Conservation (phyloP, 2,329 filamentous ascomycete genomes). For the Lasiodiplodia theobromae region DNA sequence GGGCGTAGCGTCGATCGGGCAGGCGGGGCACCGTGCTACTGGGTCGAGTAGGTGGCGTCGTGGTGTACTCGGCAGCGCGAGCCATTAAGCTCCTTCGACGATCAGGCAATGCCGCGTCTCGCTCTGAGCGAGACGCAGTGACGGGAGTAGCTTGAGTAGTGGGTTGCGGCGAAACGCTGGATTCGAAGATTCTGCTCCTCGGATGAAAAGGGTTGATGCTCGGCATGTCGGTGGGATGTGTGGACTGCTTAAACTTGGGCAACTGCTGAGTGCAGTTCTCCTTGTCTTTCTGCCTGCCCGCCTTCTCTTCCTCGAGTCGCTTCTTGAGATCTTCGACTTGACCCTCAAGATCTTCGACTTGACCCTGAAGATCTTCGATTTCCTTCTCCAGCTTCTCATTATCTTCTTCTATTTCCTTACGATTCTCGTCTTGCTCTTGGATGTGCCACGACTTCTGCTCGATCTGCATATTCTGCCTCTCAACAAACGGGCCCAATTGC, state of each 20-base stretch:
- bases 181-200: no score
- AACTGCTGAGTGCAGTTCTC: neutral
- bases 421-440: no score
- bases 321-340: neutral
- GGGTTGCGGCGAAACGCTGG: no score
- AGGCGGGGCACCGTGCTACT: neutral
- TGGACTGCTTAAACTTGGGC: neutral
- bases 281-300: neutral
- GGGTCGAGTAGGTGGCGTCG: no score
- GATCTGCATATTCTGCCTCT: neutral
- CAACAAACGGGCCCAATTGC: neutral
- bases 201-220: no score
- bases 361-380: neutral
- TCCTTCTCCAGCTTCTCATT: neutral
- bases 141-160: no score
- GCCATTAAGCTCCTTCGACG: no score
- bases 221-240: no score
- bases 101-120: no score
- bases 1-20: neutral
- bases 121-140: no score
- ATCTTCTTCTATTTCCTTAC: neutral
- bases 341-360: neutral
- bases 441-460: neutral
- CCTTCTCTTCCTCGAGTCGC: neutral
- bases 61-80: no score